Base-by-base conservation (phyloP, 345 rosid genomes). In the Rhizophora mangle region DNA sequence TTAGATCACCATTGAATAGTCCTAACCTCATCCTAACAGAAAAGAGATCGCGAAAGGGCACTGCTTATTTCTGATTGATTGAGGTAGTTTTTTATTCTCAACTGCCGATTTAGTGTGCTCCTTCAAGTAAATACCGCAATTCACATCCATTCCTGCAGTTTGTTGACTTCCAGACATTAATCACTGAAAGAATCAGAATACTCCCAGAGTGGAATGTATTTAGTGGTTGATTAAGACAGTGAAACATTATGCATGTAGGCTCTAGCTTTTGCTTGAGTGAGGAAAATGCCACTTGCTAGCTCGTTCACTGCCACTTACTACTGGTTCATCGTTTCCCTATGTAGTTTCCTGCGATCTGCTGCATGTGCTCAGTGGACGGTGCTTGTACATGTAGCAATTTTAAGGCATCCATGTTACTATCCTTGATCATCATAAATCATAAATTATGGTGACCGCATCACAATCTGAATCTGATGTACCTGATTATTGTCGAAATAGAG, bases 391-490 rank as follows among this genome's bases (percentile, higher is more conserved):
- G 10, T 36, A 36, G 9, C 10, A 36, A 8, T 36, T 36, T 36
- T 8, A 8, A 36, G 43, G 10, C 43, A 36, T 36, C 10, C 2
- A 36, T 36, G 8, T 8, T 36, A 8, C 43, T 36, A 36, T 8
- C 24, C 84, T 78, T 89, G 91, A 2, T 34, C 73, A 3, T 85
- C 85, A 37, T 86, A 65, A 62, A 92, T 87, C 85, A 37, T 86
- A 65, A 62, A 92, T 87, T 71, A 89, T 80, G 16, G 87, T 73
- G 20, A 95, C 97, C 0, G 99, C 96, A 62, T 95, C 96, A 62
- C 98, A 95, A 71, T 92, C 97, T 6, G 96, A 95, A n/a, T 20
- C 87, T 81, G 24, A 95, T 85, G 76, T 89, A 94, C 82, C 98
- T 89, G 87, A 63, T 64, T 26, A 61, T 56, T 49, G 24, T 29